Evolutionary conservation across 2,329 filamentous ascomycete species (phyloP).

Genomic region (Metarhizium humberi): DNA sequence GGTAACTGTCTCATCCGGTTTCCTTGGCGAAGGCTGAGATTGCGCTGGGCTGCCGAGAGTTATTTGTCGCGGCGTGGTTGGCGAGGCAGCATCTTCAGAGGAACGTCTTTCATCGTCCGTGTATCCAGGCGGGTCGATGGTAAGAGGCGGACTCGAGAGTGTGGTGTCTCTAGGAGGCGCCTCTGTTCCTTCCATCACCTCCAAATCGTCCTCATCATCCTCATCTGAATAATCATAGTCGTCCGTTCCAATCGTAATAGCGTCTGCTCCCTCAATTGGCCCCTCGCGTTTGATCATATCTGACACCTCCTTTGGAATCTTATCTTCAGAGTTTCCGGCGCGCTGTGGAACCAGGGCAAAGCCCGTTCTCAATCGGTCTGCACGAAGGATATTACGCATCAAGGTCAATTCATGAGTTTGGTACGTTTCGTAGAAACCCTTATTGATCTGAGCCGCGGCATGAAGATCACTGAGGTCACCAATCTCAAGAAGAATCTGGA

Average conservation of each 20-base stretch:
- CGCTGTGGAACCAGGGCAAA: not conserved
- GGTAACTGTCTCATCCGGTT: not conserved
- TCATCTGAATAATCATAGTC: conserved; percentile 17
- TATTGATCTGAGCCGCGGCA: conserved; percentile 31
- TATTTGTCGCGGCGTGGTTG: conserved; percentile 6
- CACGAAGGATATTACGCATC: conserved; percentile 25
- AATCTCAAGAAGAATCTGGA: conserved; percentile 30
- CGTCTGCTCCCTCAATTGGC: conserved; percentile 17
- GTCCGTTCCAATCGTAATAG: conserved; percentile 20
- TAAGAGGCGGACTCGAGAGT: not conserved
- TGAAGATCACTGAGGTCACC: conserved; percentile 32
- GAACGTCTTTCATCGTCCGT: conserved; percentile 2
- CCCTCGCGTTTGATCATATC: conserved; percentile 19
- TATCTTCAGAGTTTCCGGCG: conserved; percentile 21
- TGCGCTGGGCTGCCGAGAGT: conserved; percentile 3
- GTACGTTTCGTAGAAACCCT: conserved; percentile 34
- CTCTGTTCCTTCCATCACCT: not conserved
- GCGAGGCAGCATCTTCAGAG: conserved; percentile 1
- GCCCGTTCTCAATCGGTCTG: conserved; percentile 11
- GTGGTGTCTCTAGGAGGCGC: not conserved
- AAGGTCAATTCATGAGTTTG: conserved; percentile 33
- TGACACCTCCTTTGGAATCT: conserved; percentile 22
- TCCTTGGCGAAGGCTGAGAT: not conserved
- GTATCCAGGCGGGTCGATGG: not conserved
- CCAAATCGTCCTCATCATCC: conserved; percentile 15